These are phyloP conservation scores for Ustilago trichophora DNA, from an alignment of 1,284 basidiomycete species.

Conservation along the genomic window DNA sequence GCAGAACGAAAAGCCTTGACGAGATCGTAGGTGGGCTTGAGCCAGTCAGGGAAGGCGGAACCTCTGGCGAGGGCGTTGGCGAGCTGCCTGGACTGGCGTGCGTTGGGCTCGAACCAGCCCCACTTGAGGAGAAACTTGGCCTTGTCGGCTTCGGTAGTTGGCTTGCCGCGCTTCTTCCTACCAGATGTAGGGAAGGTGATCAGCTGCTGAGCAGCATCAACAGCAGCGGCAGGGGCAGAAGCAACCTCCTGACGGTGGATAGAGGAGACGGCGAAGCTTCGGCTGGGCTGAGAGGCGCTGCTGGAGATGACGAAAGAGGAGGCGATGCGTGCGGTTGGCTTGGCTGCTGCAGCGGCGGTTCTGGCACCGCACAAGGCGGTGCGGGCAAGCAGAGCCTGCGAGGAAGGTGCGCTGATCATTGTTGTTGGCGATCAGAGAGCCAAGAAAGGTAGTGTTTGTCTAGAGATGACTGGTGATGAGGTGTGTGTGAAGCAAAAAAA, in stretches of 20 bases:
- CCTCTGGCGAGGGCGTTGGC: too few species aligned
- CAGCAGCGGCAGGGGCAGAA: too few species aligned
- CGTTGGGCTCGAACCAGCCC: slow-evolving; percentile 30
- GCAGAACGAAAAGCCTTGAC: slow-evolving; percentile 43
- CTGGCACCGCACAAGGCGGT: slow-evolving; percentile 12
- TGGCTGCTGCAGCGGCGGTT: slow-evolving; percentile 3
- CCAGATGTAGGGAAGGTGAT: slow-evolving; percentile 5
- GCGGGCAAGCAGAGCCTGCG: slow-evolving; percentile 23
- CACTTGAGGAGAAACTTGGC: slow-evolving; percentile 33
- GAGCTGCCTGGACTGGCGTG: too few species aligned
- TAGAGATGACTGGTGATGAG: too few species aligned
- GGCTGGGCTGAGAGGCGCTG: slow-evolving; percentile 7
- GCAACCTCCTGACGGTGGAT: neutral
- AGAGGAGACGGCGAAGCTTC: slow-evolving; percentile 8
- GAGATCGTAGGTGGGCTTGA: slow-evolving; percentile 16
- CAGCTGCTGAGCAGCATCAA: too few species aligned
- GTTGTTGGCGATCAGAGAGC: neutral
- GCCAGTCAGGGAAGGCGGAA: too few species aligned
- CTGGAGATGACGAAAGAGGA: slow-evolving; percentile 5
- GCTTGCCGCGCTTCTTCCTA: slow-evolving; percentile 14
- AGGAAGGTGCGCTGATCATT: slow-evolving; percentile 28
- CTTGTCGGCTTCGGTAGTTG: slow-evolving; percentile 20
- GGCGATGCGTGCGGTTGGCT: slow-evolving; percentile 6
- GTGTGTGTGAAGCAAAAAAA: too few species aligned
- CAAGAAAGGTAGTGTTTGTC: too few species aligned